Base-by-base conservation (phyloP, 2,329 filamentous ascomycete species). In the Aspergillus fumigatus region DNA sequence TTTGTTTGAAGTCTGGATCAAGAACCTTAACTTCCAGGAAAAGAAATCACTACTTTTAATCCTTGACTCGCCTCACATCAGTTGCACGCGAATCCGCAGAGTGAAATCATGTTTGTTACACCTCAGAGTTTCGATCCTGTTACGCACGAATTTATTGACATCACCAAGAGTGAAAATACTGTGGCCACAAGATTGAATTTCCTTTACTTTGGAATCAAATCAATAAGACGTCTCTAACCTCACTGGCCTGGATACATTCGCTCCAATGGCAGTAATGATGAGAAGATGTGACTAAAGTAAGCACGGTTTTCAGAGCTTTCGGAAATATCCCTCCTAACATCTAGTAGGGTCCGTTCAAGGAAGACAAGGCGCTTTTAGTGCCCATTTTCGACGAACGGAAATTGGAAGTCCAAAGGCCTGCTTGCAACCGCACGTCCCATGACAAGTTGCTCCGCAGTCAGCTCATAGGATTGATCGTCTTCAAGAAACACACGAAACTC, bases 401-500 rank as follows among this genome's bases (percentile, higher is more conserved):
- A 23, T 17, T 51, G 26, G 38, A 51, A 50, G 3, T 49, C 51
- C 21, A 38, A 26, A 35, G 49, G 53, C 35, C 54, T 53, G 51
- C 38, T 14, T 29, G 8, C 3, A 50, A 19, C 21, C 17, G n/a
- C 27, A 27, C 17, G 48, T 8, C 62, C 63, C 52, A 64, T 21
- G 10, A 67, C 57, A 40, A 51, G 51, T 10, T 43, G 21, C 50
- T 65, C 63, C 17, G 59, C 59, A 7, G 57, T 58, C 21, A 52
- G 53, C 35, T 66, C 65, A 53, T 59, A 65, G 0, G n/a, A 19
- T 47, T 53, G 56, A 35, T 67, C 61, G n/a, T 65, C 59, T 3
- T 45, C 53, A 14, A 67, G 53, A 40, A 59, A 64, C 4, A 63
- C 59, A 11, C 58, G 61, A 32, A 64, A 67, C 14, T 62, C 59